Evolutionary conservation across 164 flowering plant species (phyloP).

Genomic region (Kingdonia uniflora): DNA sequence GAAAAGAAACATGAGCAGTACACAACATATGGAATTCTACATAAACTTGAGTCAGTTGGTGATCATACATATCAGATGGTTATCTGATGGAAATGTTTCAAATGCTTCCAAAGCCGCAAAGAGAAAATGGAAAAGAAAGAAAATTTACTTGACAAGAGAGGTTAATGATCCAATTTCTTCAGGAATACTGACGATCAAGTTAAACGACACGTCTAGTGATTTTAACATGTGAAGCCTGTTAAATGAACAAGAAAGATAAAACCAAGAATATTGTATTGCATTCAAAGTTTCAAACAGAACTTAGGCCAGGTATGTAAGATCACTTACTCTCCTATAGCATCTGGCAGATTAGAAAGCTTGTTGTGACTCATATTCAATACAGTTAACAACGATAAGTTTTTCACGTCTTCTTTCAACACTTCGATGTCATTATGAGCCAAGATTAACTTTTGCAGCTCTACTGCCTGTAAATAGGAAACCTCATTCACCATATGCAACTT

Average conservation of each 20-base stretch:
- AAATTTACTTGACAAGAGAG: conserved; percentile 74
- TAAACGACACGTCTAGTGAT: conserved; percentile 71
- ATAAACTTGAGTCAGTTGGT: too few species aligned
- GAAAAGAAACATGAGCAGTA: too few species aligned
- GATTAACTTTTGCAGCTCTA: conserved; percentile 83
- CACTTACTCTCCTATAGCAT: conserved; percentile 87
- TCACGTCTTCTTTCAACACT: conserved; percentile 60
- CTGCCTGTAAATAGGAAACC: conserved; percentile 36
- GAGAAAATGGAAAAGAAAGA: background rate
- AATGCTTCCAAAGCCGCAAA: conserved; percentile 3
- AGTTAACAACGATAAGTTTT: conserved; percentile 43
- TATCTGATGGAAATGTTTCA: too few species aligned
- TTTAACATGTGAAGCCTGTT: conserved; percentile 77
- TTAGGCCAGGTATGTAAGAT: conserved; percentile 1
- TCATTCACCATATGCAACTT: background rate
- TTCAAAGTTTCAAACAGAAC: background rate
- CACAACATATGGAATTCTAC: too few species aligned
- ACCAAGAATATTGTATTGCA: too few species aligned
- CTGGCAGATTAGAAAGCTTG: conserved; percentile 72
- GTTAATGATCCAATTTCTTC: conserved; percentile 78
- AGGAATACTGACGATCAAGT: conserved; percentile 43
- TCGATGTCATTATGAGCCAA: conserved; percentile 87
- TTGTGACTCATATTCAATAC: conserved; percentile 88
- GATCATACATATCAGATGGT: too few species aligned
- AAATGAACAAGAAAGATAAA: background rate